A percentile compares a stretch with the other conserved stretches of the same genome.
phyloP scores from a whole-genome alignment of 2,329 filamentous ascomycete species.

The Scedosporium boydii region DNA sequence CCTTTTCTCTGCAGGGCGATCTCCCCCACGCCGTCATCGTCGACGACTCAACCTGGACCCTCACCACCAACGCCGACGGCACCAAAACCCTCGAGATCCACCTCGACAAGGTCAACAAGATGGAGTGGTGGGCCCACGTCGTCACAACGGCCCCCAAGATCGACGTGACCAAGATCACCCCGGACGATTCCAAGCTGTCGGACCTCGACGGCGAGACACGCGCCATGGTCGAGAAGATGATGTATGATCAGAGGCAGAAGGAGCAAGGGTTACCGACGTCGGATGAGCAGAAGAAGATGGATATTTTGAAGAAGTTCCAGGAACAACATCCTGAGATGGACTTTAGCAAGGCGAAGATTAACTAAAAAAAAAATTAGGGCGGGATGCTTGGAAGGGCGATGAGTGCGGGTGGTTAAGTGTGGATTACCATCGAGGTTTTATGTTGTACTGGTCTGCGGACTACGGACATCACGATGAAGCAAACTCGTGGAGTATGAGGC shows the following conservation, averaged over 20 bases:
- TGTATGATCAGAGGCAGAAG: conserved; percentile 98
- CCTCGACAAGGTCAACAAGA: conserved; percentile 91
- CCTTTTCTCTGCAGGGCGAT: conserved; percentile 53
- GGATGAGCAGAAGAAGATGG: conserved; percentile 91
- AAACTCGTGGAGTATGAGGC: too few species aligned
- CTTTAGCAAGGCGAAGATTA: conserved; percentile 61
- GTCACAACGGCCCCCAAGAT: conserved; percentile 80
- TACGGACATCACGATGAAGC: too few species aligned
- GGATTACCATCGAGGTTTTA: too few species aligned
- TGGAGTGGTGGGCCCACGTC: conserved; percentile 97
- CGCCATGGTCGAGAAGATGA: conserved; percentile 99
- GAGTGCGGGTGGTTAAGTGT: neutral
- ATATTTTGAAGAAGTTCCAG: conserved; percentile 91
- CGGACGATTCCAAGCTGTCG: conserved; percentile 82
- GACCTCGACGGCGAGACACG: conserved; percentile 93
- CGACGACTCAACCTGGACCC: conserved; percentile 93
- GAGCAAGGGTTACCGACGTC: conserved; percentile 80
- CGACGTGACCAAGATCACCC: conserved; percentile 89
- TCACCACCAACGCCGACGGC: conserved; percentile 63
- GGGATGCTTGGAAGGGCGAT: neutral
- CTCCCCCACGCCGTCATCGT: conserved; percentile 69
- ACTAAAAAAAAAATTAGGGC: conserved; percentile 21
- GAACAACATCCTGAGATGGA: conserved; percentile 65
- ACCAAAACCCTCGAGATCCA: conserved; percentile 64
- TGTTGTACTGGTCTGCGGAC: too few species aligned